phyloP scores from a whole-genome alignment of 768 basidiomycete genomes.

The Psilocybe sp. region DNA sequence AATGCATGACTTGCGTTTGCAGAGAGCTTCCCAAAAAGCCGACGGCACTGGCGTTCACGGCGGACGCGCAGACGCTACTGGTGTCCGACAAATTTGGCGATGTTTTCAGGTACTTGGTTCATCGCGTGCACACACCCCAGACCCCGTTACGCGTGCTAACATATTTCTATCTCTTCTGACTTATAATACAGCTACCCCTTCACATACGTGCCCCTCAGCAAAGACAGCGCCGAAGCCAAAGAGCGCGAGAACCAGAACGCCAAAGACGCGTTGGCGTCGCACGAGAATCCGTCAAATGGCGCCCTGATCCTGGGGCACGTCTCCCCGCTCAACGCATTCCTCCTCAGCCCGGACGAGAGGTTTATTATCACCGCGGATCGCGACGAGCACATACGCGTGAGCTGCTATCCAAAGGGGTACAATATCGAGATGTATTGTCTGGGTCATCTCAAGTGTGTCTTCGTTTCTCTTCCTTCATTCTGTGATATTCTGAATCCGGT shows the following conservation, averaged over 20 bases:
- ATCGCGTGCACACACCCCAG: neutral
- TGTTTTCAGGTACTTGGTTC: slow-evolving; percentile 68
- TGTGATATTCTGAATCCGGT: neutral
- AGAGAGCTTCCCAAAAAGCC: slow-evolving; percentile 87
- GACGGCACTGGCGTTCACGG: slow-evolving; percentile 64
- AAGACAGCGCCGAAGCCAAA: slow-evolving; percentile 16
- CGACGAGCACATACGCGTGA: slow-evolving; percentile 93
- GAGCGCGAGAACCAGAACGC: slow-evolving; percentile 19
- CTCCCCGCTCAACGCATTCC: slow-evolving; percentile 75
- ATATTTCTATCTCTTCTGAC: neutral
- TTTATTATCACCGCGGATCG: slow-evolving; percentile 88
- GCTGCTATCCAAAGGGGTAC: slow-evolving; percentile 85
- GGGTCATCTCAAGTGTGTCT: slow-evolving; percentile 73
- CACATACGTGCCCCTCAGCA: slow-evolving; percentile 28
- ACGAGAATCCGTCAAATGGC: slow-evolving; percentile 69
- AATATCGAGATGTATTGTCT: slow-evolving; percentile 85
- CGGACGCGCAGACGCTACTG: slow-evolving; percentile 61
- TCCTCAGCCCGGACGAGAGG: slow-evolving; percentile 64
- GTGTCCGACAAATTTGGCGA: slow-evolving; percentile 96
- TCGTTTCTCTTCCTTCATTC: neutral
- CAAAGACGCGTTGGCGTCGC: slow-evolving; percentile 46
- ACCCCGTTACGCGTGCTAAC: slow-evolving; percentile 3
- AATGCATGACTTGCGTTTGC: neutral
- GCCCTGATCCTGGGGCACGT: slow-evolving; percentile 82
- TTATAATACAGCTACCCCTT: slow-evolving; percentile 56